Percentiles rank a stretch among this genome's conserved stretches.
Evolutionary conservation across 257 asterid genomes (phyloP).

Genomic region (Dorcoceras hygrometricum): DNA sequence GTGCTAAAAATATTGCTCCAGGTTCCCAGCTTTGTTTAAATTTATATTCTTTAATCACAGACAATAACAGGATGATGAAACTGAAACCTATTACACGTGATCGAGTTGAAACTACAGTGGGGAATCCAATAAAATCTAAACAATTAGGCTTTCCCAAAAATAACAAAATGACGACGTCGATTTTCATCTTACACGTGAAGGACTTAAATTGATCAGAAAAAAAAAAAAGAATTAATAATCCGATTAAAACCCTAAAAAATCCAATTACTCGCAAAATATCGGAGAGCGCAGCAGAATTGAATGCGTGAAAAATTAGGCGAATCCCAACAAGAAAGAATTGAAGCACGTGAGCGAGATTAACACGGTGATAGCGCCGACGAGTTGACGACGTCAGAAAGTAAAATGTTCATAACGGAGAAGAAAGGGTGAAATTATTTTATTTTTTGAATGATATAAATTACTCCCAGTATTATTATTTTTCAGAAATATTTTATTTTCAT

Average conservation of each 20-base stretch:
- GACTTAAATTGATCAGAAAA: constrained; percentile 24
- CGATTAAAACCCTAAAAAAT: constrained; percentile 11
- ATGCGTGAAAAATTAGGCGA: constrained; percentile 2
- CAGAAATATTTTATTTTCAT: too few species aligned
- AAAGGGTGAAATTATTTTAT: background rate
- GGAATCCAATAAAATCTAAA: background rate
- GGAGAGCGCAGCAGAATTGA: constrained; percentile 15
- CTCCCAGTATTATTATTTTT: too few species aligned
- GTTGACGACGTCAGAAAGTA: constrained; percentile 30
- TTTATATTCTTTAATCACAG: constrained; percentile 16
- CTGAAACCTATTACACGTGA: constrained; percentile 15
- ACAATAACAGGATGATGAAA: background rate
- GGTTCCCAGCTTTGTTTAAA: constrained; percentile 17
- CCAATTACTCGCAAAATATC: constrained; percentile 16
- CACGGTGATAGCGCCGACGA: constrained; percentile 11
- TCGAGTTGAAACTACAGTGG: constrained; percentile 13
- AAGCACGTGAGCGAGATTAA: background rate
- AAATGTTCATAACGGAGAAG: constrained; percentile 32
- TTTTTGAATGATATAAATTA: too few species aligned
- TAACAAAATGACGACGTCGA: constrained; percentile 27
- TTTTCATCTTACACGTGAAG: constrained; percentile 16
- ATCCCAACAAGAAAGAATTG: background rate
- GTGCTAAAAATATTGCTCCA: constrained; percentile 6
- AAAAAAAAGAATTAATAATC: background rate
- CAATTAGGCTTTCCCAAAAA: constrained; percentile 37